Evolutionary conservation across 2,329 filamentous ascomycete genomes (phyloP), one percentile per base, ranked within the genome.

Genomic region (Didymella pinodella): DNA sequence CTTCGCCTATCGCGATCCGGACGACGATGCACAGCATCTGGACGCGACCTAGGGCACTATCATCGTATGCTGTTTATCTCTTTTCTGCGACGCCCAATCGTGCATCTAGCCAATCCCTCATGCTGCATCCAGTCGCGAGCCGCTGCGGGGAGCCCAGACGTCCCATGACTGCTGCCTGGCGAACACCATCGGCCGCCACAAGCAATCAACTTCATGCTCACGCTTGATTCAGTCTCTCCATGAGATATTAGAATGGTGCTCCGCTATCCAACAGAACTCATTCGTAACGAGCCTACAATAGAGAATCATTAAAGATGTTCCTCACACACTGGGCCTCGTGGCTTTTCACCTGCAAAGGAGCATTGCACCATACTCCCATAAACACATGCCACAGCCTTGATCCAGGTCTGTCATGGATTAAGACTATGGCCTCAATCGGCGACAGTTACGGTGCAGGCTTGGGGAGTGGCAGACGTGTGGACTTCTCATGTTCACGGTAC

Each of bases 361-460:
- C 31, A 25, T 40, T 16, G n/a, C 16, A 36, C 7, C 14, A 36
- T 2, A 8, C 16, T 36, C 5, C n/a, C 32, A n/a, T 36, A n/a
- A 36, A 36, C 16, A n/a, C 32, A n/a, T 36, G 32, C 32, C 32
- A 2, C 32, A 14, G n/a, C 16, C 4, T 20, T 40, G 36, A 12
- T 31, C 31, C 56, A 40, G 50, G 56, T 12, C 61, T 64, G 29
- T 55, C 67, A 18, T 72, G 67, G 68, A 65, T 75, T 31, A 57
- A 57, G 7, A 69, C 36, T 6, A 68, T 71, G 44, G 70, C 69
- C 8, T 72, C 71, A 0, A 67, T 75, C 12, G 71, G 71, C 43
- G 72, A 75, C 51, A 74, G 71, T 0, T 75, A 74, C 57, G 63
- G 71, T 14, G 66, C 73, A 20, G 73, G 72, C 16, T 48, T 75